Conservation (phyloP, 225 moss, liverwort and hornwort genomes). For the Polytrichum formosum region DNA sequence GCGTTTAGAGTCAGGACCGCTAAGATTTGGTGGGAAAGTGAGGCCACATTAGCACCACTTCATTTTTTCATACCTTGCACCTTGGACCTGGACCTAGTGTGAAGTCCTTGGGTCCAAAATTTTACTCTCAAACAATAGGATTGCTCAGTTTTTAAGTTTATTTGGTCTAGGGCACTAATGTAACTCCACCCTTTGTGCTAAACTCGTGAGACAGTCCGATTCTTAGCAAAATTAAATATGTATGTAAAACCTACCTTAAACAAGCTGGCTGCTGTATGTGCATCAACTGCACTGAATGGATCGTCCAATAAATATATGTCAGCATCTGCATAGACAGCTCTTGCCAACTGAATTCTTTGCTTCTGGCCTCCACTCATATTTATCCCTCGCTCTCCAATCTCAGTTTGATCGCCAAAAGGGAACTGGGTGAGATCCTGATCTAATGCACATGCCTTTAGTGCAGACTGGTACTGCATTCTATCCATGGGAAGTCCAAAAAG, state of each 20-base stretch:
- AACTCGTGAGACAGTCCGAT: too few species aligned
- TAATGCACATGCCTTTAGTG: conserved; percentile 58
- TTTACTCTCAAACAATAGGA: too few species aligned
- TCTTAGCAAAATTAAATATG: too few species aligned
- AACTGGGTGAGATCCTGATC: conserved; percentile 62
- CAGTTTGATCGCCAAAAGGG: conserved; percentile 57
- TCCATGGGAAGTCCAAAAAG: conserved; percentile 58
- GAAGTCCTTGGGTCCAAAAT: too few species aligned
- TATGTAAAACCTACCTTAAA: conserved; percentile 35
- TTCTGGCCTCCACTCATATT: conserved; percentile 86
- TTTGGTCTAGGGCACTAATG: too few species aligned
- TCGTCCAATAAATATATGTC: conserved; percentile 72
- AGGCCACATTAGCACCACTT: too few species aligned
- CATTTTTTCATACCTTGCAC: too few species aligned
- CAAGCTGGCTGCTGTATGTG: conserved; percentile 64
- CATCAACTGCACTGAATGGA: conserved; percentile 79
- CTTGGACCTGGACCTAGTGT: too few species aligned
- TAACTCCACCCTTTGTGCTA: too few species aligned
- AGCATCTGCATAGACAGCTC: conserved; percentile 68
- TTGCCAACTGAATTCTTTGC: conserved; percentile 68
- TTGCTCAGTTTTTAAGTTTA: too few species aligned
- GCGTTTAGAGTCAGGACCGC: too few species aligned
- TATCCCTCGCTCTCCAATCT: conserved; percentile 73
- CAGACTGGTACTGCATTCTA: conserved; percentile 30
- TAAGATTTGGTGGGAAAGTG: too few species aligned